Evolutionary conservation across 768 basidiomycete species (phyloP).

Genomic region (Leccinum barrowsii): DNA sequence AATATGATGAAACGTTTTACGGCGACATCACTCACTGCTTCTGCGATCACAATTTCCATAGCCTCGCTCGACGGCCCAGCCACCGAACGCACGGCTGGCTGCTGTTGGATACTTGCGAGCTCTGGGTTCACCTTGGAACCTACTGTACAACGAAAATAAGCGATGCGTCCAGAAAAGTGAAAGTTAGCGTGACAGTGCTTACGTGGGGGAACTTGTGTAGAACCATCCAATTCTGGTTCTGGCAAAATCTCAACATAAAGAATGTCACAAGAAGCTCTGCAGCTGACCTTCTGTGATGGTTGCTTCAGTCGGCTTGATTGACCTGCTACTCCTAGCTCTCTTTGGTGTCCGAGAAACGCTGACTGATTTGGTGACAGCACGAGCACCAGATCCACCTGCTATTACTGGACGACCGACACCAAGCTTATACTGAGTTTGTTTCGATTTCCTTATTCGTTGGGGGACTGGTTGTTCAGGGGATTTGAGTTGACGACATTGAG

Average conservation of each 20-base stretch:
- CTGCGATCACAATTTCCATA: conserved; percentile 21
- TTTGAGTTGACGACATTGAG: conserved; percentile 16
- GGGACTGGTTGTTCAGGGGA: conserved; percentile 20
- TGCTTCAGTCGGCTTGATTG: conserved; percentile 47
- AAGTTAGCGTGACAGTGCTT: conserved; percentile 2
- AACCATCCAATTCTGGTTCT: conserved; percentile 27
- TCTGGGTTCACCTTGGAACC: conserved; percentile 7
- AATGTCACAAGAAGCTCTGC: neutral
- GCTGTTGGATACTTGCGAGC: conserved; percentile 5
- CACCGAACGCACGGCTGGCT: neutral
- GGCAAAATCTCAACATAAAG: conserved; percentile 9
- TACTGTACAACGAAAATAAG: neutral
- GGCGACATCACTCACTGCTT: conserved; percentile 26
- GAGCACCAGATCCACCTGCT: conserved; percentile 65
- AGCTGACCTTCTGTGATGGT: conserved; percentile 54
- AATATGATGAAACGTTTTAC: neutral
- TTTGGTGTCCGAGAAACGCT: conserved; percentile 45
- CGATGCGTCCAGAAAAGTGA: neutral
- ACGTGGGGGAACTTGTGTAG: conserved; percentile 9
- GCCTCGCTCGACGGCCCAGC: conserved; percentile 6
- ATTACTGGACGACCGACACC: conserved; percentile 69
- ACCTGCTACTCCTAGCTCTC: conserved; percentile 48
- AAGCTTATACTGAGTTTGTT: conserved; percentile 63
- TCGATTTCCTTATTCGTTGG: conserved; percentile 60
- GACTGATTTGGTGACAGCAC: conserved; percentile 58